phyloP scores from a whole-genome alignment of 306 rosid genomes.

The Quercus bicolor region DNA sequence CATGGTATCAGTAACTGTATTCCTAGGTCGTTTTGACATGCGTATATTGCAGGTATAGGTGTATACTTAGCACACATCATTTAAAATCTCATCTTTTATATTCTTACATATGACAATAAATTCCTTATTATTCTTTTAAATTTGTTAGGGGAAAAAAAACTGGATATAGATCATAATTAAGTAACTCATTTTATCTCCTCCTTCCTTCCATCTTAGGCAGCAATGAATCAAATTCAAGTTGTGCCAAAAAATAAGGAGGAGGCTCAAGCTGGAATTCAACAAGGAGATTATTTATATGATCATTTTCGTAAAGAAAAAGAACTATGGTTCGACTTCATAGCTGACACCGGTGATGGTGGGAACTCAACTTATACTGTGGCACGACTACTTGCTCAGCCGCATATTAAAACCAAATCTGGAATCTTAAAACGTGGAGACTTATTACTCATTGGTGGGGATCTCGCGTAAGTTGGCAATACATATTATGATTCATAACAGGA shows the following conservation, averaged over 20 bases:
- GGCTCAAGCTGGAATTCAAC: conserved; percentile 50
- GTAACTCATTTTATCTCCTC: neutral
- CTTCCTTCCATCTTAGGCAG: conserved; percentile 63
- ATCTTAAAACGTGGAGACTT: conserved; percentile 70
- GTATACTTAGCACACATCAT: too few species aligned
- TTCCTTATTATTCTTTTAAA: conserved; percentile 7
- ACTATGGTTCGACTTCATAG: conserved; percentile 96
- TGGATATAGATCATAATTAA: neutral
- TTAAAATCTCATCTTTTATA: neutral
- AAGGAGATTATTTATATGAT: conserved; percentile 57
- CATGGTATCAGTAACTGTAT: conserved; percentile 85
- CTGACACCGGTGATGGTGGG: conserved; percentile 99
- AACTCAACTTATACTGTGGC: conserved; percentile 93
- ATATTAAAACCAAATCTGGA: conserved; percentile 35
- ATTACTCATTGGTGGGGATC: conserved; percentile 93
- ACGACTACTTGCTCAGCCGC: conserved; percentile 80
- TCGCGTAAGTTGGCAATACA: conserved; percentile 67
- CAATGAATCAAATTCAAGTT: conserved; percentile 42
- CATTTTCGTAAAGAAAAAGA: conserved; percentile 68
- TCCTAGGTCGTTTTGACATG: conserved; percentile 98
- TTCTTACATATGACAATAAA: conserved; percentile 7
- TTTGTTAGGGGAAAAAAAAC: neutral
- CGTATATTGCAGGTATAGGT: conserved; percentile 89
- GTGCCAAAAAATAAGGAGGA: neutral
- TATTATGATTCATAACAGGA: neutral